Conservation (phyloP, 2,329 filamentous ascomycete genomes). For the Paracorniculantispora psalliotae region DNA sequence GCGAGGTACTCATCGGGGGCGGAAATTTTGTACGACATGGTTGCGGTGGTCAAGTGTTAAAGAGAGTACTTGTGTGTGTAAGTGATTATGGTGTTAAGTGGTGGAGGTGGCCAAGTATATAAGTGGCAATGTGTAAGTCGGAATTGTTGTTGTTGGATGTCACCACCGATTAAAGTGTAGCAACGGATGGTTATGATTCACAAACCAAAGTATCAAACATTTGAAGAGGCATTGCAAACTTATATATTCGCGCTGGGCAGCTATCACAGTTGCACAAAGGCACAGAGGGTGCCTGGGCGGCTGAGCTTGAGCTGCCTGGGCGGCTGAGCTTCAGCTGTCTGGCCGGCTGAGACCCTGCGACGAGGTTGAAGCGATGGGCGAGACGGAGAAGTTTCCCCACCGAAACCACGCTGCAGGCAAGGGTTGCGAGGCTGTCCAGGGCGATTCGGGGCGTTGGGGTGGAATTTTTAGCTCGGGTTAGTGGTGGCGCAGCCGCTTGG, state of each 20-base stretch:
- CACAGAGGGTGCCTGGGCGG: too few species aligned
- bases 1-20: constrained; percentile 81
- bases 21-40: constrained; percentile 62
- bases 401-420: too few species aligned
- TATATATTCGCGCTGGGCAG: not conserved
- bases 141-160: constrained; percentile 1
- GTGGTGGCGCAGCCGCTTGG: not conserved
- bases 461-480: not conserved
- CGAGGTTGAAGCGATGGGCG: too few species aligned
- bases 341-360: too few species aligned
- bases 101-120: constrained; percentile 5
- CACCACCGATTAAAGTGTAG: not conserved
- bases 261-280: not conserved
- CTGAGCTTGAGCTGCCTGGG: too few species aligned
- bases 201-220: not conserved
- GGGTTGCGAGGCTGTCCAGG: not conserved
- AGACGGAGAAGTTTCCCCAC: too few species aligned
- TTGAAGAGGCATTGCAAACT: not conserved
- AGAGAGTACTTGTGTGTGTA: not conserved
- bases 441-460: not conserved
- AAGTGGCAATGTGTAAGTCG: not conserved
- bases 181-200: not conserved
- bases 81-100: not conserved
- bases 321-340: too few species aligned
- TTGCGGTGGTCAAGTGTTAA: constrained; percentile 23